phyloP scores from a whole-genome alignment of 495 filamentous ascomycete genomes.

The Clohesyomyces aquaticus region DNA sequence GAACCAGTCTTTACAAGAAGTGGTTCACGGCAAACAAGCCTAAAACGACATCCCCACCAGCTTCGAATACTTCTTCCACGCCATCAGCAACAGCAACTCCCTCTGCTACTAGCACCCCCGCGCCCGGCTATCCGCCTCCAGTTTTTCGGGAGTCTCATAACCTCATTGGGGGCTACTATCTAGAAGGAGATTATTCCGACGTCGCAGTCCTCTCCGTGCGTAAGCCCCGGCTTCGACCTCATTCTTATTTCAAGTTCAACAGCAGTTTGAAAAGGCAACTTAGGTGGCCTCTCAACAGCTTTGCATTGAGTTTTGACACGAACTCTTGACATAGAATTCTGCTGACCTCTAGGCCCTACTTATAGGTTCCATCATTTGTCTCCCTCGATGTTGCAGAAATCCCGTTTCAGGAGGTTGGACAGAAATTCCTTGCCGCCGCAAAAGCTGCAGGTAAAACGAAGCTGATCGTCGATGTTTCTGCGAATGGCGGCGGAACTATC shows the following conservation, averaged over 20 bases:
- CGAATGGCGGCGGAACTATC: constrained; percentile 48
- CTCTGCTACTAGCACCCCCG: constrained; percentile 32
- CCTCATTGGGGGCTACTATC: constrained; percentile 54
- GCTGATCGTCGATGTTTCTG: constrained; percentile 45
- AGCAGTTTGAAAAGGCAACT: too few species aligned
- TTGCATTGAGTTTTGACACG: too few species aligned
- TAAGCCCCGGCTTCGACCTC: too few species aligned
- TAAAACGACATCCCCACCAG: constrained; percentile 3
- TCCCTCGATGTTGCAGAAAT: constrained; percentile 31
- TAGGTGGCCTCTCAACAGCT: too few species aligned
- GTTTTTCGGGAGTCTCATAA: constrained; percentile 49
- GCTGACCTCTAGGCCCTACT: too few species aligned
- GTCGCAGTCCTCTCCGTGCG: constrained; percentile 52
- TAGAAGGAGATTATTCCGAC: constrained; percentile 52
- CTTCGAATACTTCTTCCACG: constrained; percentile 18
- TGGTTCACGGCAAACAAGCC: constrained; percentile 28
- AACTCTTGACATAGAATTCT: too few species aligned
- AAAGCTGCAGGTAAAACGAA: constrained; percentile 47
- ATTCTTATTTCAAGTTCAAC: too few species aligned
- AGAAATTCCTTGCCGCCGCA: constrained; percentile 49
- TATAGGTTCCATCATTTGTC: constrained; percentile 43
- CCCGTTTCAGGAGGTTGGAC: constrained; percentile 48
- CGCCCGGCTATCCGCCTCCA: constrained; percentile 57
- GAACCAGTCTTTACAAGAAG: constrained; percentile 30
- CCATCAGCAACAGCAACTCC: constrained; percentile 13